Evolutionary conservation across 306 rosid genomes (phyloP).

Genomic region (Castanea mollissima): DNA sequence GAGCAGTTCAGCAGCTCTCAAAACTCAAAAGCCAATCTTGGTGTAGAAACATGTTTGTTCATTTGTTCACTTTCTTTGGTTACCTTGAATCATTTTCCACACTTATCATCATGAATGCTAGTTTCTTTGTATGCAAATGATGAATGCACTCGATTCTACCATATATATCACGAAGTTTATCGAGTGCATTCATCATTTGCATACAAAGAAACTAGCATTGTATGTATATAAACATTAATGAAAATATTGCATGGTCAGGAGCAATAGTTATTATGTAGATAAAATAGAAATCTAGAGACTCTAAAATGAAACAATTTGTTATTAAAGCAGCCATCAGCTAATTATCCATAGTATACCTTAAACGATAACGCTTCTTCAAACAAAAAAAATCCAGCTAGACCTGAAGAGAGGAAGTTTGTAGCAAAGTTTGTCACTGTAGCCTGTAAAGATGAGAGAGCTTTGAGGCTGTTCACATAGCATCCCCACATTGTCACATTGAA

Average conservation of each 20-base stretch:
- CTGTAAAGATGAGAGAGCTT: conserved; percentile 78
- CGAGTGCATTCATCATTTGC: background rate
- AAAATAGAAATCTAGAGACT: background rate
- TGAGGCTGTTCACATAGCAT: conserved; percentile 81
- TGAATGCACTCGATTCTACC: too few species aligned
- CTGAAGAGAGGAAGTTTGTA: conserved; percentile 79
- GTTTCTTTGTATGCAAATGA: too few species aligned
- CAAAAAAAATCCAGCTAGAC: conserved; percentile 73
- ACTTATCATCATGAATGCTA: too few species aligned
- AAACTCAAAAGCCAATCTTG: background rate
- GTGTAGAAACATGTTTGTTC: background rate
- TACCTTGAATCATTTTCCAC: background rate
- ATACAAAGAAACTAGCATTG: background rate
- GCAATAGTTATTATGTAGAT: background rate
- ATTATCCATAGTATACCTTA: conserved; percentile 40
- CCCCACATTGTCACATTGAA: conserved; percentile 89
- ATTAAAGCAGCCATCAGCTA: background rate
- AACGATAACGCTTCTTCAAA: conserved; percentile 66
- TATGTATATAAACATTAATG: background rate
- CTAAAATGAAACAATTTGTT: background rate
- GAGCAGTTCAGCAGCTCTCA: too few species aligned
- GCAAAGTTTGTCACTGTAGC: conserved; percentile 92
- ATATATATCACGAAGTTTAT: background rate
- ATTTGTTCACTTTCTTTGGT: background rate
- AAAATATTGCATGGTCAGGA: background rate